Evolutionary conservation across 495 filamentous ascomycete genomes (phyloP).

Genomic region (Daldinia loculata): DNA sequence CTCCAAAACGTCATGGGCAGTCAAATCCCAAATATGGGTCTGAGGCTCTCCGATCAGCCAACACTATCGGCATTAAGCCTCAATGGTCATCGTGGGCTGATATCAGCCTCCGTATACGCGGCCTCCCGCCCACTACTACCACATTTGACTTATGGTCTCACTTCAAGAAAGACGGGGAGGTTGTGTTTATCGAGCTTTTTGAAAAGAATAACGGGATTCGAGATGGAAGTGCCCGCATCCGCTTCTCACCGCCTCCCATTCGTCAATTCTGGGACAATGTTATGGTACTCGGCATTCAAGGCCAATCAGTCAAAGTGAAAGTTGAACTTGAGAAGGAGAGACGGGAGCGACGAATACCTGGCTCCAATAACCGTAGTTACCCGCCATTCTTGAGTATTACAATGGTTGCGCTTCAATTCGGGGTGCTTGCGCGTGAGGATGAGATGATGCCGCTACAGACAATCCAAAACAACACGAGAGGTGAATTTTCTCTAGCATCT

Average conservation of each 20-base stretch:
- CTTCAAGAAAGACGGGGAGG: slow-evolving; percentile 44
- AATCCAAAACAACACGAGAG: slow-evolving; percentile 46
- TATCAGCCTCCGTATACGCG: slow-evolving; percentile 39
- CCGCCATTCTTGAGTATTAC: slow-evolving; percentile 44
- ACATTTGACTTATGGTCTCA: slow-evolving; percentile 39
- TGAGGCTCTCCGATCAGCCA: neutral
- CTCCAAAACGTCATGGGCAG: neutral
- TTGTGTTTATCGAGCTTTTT: slow-evolving; percentile 50
- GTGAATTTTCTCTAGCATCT: slow-evolving; percentile 45
- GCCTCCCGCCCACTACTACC: slow-evolving; percentile 38
- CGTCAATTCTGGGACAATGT: slow-evolving; percentile 31
- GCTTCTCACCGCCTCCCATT: slow-evolving; percentile 52
- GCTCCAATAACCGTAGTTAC: slow-evolving; percentile 40
- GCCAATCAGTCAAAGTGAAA: slow-evolving; percentile 6
- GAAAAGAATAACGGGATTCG: slow-evolving; percentile 15
- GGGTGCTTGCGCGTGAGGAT: slow-evolving; percentile 54
- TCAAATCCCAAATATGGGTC: neutral
- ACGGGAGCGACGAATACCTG: neutral
- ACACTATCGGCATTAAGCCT: slow-evolving; percentile 24
- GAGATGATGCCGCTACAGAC: slow-evolving; percentile 57
- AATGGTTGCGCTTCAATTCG: slow-evolving; percentile 58
- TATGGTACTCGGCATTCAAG: slow-evolving; percentile 24
- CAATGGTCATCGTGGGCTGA: slow-evolving; percentile 40
- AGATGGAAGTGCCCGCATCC: slow-evolving; percentile 39
- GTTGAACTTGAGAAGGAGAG: slow-evolving; percentile 17